Conservation (phyloP, 768 basidiomycete species). For the Hypholoma sublateritium region DNA sequence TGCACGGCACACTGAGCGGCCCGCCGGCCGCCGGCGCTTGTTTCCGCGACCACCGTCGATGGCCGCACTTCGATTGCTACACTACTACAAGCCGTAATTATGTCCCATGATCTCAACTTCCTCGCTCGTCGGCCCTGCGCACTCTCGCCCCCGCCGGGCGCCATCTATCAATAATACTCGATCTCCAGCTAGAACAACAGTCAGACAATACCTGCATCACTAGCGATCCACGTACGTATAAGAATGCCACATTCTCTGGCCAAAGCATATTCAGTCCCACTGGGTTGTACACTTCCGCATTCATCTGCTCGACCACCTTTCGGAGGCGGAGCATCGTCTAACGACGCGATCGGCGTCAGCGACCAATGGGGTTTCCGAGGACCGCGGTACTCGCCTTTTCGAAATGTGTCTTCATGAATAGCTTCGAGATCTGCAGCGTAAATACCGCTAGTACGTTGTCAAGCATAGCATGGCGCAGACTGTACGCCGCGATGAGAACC, state of each 20-base stretch:
- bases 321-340: slow-evolving; percentile 81
- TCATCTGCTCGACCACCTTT: slow-evolving; percentile 62
- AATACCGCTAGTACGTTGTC: slow-evolving; percentile 81
- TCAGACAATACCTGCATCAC: slow-evolving; percentile 4
- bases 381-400: slow-evolving; percentile 57
- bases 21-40: background rate
- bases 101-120: background rate
- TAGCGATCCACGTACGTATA: slow-evolving; percentile 71
- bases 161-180: slow-evolving; percentile 66
- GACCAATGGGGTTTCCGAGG: background rate
- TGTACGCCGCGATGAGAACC: slow-evolving; percentile 83
- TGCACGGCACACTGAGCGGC: background rate
- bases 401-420: slow-evolving; percentile 76
- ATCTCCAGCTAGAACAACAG: slow-evolving; percentile 76
- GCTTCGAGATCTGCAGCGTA: slow-evolving; percentile 75
- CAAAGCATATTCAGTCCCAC: slow-evolving; percentile 85
- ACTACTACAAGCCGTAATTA: background rate
- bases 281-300: slow-evolving; percentile 77
- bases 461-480: slow-evolving; percentile 64
- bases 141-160: background rate
- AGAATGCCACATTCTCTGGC: slow-evolving; percentile 82
- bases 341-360: background rate
- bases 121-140: slow-evolving; percentile 1
- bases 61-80: background rate
- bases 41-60: slow-evolving; percentile 4